Evolutionary conservation across 2,329 filamentous ascomycete genomes (phyloP).

Genomic region (Claviceps maximensis): DNA sequence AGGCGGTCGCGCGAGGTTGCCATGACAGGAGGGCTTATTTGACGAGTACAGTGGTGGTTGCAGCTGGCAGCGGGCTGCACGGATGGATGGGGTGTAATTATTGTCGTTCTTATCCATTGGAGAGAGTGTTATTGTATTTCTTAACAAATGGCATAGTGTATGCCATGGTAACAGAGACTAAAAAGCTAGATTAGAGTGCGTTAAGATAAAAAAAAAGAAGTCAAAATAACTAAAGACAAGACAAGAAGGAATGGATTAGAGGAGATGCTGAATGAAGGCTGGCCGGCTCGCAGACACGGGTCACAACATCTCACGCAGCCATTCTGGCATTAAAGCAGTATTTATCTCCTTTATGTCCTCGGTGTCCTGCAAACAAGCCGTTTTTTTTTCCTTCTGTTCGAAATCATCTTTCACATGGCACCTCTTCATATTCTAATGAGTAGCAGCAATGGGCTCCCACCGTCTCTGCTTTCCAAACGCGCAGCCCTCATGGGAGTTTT

Average conservation of each 20-base stretch:
- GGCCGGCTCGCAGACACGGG: too few species aligned
- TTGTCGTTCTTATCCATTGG: background rate
- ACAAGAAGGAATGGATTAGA: background rate
- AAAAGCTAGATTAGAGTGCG: background rate
- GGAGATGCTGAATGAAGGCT: background rate
- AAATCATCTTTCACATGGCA: too few species aligned
- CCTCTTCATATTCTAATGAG: too few species aligned
- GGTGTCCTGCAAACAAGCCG: background rate
- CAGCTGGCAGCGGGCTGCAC: too few species aligned
- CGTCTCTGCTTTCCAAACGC: too few species aligned
- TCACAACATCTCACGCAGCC: too few species aligned
- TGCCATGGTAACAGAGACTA: conserved; percentile 2
- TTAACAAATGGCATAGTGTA: conserved; percentile 1
- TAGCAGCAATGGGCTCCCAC: too few species aligned
- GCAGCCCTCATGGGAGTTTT: too few species aligned
- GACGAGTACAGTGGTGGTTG: background rate
- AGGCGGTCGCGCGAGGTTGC: conserved; percentile 19
- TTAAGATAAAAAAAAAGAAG: too few species aligned
- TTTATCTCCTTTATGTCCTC: too few species aligned
- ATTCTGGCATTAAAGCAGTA: too few species aligned
- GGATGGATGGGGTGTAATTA: background rate
- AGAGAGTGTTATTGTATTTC: conserved; percentile 1
- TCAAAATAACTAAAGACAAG: background rate
- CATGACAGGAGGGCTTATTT: conserved; percentile 8
- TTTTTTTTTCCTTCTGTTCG: background rate